Percentiles rank a stretch among this genome's conserved stretches.
Evolutionary conservation across 495 filamentous ascomycete species (phyloP).

Genomic region (Sabuloglossum arenarium): DNA sequence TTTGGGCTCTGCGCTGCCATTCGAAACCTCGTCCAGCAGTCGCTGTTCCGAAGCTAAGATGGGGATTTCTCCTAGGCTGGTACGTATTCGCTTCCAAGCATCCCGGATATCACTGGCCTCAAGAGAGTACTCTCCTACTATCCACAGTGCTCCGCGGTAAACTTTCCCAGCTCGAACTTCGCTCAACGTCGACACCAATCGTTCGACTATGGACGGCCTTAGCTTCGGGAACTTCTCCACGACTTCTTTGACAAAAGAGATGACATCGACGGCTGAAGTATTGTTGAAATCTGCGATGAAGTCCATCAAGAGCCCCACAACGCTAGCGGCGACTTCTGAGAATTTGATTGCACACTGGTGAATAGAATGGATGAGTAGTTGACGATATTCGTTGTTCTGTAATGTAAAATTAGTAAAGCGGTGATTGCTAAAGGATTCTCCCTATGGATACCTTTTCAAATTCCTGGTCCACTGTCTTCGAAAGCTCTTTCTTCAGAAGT

Average conservation of each 20-base stretch:
- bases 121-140: constrained; percentile 90
- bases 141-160: constrained; percentile 91
- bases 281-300: constrained; percentile 98
- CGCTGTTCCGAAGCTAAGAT: constrained; percentile 92
- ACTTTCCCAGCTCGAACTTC: constrained; percentile 96
- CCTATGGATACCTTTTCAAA: constrained; percentile 56
- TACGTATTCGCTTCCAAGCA: constrained; percentile 89
- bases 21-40: constrained; percentile 57
- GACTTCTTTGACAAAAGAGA: constrained; percentile 96
- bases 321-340: constrained; percentile 90
- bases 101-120: constrained; percentile 88
- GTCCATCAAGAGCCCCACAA: constrained; percentile 96
- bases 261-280: constrained; percentile 89
- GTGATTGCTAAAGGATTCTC: neutral
- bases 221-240: constrained; percentile 95
- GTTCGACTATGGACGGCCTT: constrained; percentile 63
- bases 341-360: constrained; percentile 98
- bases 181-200: constrained; percentile 73
- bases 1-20: constrained; percentile 37
- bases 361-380: constrained; percentile 87
- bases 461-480: constrained; percentile 94
- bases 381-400: constrained; percentile 86
- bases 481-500: constrained; percentile 89
- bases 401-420: neutral
- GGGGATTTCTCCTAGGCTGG: constrained; percentile 90